Evolutionary conservation across 2,329 filamentous ascomycete species (phyloP).

Genomic region (Pseudogymnoascus sp.): DNA sequence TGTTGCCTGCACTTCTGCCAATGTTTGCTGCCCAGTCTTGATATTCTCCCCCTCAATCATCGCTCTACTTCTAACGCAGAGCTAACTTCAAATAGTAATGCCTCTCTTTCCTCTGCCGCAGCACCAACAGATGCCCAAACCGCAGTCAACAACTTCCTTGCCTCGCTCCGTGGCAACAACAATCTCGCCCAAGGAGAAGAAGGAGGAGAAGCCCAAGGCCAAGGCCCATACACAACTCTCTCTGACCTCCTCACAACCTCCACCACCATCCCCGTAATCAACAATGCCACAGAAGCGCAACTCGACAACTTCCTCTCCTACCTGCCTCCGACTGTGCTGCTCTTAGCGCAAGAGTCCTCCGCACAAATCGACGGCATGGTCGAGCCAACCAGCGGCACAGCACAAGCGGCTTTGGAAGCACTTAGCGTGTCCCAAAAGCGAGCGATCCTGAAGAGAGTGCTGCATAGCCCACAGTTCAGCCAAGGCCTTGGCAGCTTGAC

Average conservation of each 20-base stretch:
- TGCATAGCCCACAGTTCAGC: conserved; percentile 83
- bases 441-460: conserved; percentile 68
- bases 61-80: conserved; percentile 11
- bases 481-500: conserved; percentile 82
- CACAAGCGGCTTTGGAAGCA: conserved; percentile 66
- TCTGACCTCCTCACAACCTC: conserved; percentile 75
- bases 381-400: conserved; percentile 61
- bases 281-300: conserved; percentile 48
- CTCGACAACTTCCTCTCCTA: conserved; percentile 70
- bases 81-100: conserved; percentile 9
- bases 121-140: conserved; percentile 58
- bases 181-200: conserved; percentile 21
- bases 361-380: conserved; percentile 48
- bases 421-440: conserved; percentile 73
- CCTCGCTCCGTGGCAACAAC: conserved; percentile 59
- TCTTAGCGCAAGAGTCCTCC: conserved; percentile 63
- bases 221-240: conserved; percentile 73
- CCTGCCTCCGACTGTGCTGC: conserved; percentile 70
- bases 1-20: not conserved
- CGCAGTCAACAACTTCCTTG: conserved; percentile 81
- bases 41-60: not conserved
- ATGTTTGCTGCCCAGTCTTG: not conserved
- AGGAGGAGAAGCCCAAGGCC: conserved; percentile 34
- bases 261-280: conserved; percentile 70
- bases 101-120: conserved; percentile 48